These are phyloP conservation scores for Uronychia setigera DNA, from an alignment of 73 alveolate genomes.

Conservation along the genomic window DNA sequence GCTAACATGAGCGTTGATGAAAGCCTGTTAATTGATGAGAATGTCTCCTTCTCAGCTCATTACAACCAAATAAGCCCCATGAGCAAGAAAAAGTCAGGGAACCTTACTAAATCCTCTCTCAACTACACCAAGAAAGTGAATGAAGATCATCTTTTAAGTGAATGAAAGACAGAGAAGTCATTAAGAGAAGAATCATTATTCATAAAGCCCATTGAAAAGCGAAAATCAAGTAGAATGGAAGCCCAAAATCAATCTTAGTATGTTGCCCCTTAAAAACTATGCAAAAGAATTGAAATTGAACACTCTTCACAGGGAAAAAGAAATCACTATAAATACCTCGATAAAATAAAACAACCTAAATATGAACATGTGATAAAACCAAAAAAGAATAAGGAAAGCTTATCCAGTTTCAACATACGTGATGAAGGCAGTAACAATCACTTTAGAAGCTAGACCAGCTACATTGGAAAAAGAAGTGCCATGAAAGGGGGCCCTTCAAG, in stretches of 20 bases:
- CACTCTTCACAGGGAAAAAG: neutral
- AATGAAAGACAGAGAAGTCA: neutral
- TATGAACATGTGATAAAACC: neutral
- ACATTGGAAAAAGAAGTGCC: neutral
- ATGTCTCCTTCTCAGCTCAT: neutral
- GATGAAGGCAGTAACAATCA: neutral
- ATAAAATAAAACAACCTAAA: neutral
- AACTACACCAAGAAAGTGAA: neutral
- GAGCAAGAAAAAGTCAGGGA: no score
- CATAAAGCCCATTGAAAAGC: no score
- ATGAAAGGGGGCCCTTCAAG: neutral
- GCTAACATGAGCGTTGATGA: neutral
- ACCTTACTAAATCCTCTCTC: no score
- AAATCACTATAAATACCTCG: neutral
- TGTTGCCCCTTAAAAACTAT: neutral
- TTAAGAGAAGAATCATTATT: neutral
- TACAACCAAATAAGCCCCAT: neutral
- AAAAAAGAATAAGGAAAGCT: neutral
- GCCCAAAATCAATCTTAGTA: no score
- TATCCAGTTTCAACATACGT: neutral
- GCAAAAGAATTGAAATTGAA: neutral
- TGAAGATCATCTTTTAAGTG: neutral
- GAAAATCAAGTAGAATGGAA: no score
- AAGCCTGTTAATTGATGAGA: neutral
- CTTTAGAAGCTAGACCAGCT: neutral